Evolutionary conservation across 768 basidiomycete species (phyloP).

Genomic region (Russula abietina): DNA sequence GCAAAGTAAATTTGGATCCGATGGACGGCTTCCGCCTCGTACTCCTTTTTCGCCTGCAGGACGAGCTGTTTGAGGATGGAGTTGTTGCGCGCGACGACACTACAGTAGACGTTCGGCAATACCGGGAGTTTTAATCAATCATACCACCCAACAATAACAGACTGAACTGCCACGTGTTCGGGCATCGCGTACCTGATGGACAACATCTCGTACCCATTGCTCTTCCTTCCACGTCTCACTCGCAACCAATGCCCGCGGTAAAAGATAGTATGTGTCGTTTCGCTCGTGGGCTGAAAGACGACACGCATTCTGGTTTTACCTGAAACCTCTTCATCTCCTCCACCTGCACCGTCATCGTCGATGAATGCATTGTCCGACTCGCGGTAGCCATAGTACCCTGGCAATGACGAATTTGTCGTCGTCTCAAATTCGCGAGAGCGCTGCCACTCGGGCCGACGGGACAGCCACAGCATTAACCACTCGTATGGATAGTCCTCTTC

Average conservation of each 20-base stretch:
- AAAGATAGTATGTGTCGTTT: constrained; percentile 85
- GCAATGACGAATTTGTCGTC: constrained; percentile 66
- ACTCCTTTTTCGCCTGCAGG: constrained; percentile 82
- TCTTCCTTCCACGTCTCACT: constrained; percentile 63
- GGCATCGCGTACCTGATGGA: constrained; percentile 55
- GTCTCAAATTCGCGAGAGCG: constrained; percentile 86
- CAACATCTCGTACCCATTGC: constrained; percentile 66
- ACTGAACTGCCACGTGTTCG: constrained; percentile 4
- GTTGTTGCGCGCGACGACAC: constrained; percentile 80
- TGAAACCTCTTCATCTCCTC: constrained; percentile 44
- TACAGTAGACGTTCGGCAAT: constrained; percentile 44
- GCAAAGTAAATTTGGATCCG: constrained; percentile 88
- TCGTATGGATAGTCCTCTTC: constrained; percentile 89
- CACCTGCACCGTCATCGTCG: constrained; percentile 39
- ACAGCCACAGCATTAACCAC: constrained; percentile 89
- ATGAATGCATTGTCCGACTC: constrained; percentile 52
- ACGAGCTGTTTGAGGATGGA: constrained; percentile 84
- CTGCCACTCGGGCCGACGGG: constrained; percentile 82
- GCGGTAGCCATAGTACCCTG: constrained; percentile 45
- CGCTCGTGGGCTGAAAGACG: constrained; percentile 82
- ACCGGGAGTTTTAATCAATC: background rate
- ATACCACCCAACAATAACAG: background rate
- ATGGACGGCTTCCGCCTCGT: constrained; percentile 81
- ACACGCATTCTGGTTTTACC: constrained; percentile 73
- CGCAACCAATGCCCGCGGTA: constrained; percentile 82